Base-by-base conservation (phyloP, 148 eudicot species). In the Chenopodium berlandieri region DNA sequence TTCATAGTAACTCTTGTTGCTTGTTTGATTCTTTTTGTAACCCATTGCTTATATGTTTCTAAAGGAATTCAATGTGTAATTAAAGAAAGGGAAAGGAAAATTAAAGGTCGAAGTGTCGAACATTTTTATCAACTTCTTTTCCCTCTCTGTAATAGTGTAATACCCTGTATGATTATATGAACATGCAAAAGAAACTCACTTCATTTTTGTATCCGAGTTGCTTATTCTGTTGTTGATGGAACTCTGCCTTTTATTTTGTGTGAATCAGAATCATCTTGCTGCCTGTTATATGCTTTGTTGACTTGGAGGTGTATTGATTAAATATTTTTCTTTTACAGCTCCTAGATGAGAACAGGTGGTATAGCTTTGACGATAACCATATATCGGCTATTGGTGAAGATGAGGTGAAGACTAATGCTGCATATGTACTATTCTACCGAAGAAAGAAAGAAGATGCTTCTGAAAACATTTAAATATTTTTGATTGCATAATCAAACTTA, bases 391-490 rank as follows among this genome's bases (percentile, higher is more conserved):
- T 92, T 22, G 88, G 85, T 52, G 99, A 97, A 87, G 99, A 94
- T 9, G 94, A 94, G 7, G 95, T 97, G 54, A 91, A 91, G 82
- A 88, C 95, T 1, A 84, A 85, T 73, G 97, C 97, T 80, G 98
- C 99, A 23, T 97, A 94, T 87, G 98, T 97, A 82, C 92, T 97
- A 14, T 92, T 94, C 85, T 97, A 97, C 81, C 86, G 93, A 71
- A 91, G 95, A 32, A 89, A 86, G 79, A 81, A 47, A 16, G 91
- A 85, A 25, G 82, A 80, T 50, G 82, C 78, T 65, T 86, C 89
- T 22, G 88, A 66, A 66, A 88, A 83, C 82, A 87, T 86, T 71
- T 88, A 86, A 76, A 78, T 4, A 84, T 44, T 4, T 73, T 67
- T 71, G n/a, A 5, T 20, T 22, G 14, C 13, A 20, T 10, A 27